These are phyloP conservation scores for Periconia sp. DNA, from an alignment of 2,329 filamentous ascomycete species.

Conservation along the genomic window DNA sequence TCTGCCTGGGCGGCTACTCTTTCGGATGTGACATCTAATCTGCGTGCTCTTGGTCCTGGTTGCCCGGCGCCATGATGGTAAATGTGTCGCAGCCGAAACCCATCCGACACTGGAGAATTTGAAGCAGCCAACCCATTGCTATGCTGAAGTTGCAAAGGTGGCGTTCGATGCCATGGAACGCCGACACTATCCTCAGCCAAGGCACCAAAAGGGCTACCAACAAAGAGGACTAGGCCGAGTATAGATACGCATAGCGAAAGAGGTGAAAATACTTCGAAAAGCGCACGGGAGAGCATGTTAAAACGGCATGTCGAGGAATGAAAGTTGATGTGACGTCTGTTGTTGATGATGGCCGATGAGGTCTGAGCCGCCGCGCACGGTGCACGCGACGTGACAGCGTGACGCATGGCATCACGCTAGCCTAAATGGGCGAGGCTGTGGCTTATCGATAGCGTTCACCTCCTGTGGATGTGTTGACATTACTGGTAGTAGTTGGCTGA, in stretches of 20 bases:
- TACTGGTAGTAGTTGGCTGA: too few species aligned
- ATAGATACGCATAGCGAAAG: constrained; percentile 2
- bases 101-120: constrained; percentile 5
- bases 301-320: constrained; percentile 11
- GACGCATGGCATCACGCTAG: constrained; percentile 3
- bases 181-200: constrained; percentile 5
- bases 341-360: constrained; percentile 11
- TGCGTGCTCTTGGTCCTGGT: constrained; percentile 37
- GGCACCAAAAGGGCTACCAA: not conserved
- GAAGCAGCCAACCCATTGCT: constrained; percentile 3
- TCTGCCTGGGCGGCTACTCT: constrained; percentile 25
- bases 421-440: too few species aligned
- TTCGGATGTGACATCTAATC: constrained; percentile 37
- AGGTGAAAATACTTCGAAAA: constrained; percentile 2
- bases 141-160: constrained; percentile 2
- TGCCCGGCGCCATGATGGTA: constrained; percentile 44
- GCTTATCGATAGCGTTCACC: too few species aligned
- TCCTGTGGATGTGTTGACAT: too few species aligned
- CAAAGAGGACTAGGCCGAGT: constrained; percentile 3
- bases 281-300: constrained; percentile 14
- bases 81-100: constrained; percentile 37
- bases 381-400: constrained; percentile 11
- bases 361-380: constrained; percentile 2
- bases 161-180: constrained; percentile 6
- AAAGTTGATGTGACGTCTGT: constrained; percentile 4